Evolutionary conservation across 371 early-diverging fungal species (phyloP).

Genomic region (Apophysomyces elegans): DNA sequence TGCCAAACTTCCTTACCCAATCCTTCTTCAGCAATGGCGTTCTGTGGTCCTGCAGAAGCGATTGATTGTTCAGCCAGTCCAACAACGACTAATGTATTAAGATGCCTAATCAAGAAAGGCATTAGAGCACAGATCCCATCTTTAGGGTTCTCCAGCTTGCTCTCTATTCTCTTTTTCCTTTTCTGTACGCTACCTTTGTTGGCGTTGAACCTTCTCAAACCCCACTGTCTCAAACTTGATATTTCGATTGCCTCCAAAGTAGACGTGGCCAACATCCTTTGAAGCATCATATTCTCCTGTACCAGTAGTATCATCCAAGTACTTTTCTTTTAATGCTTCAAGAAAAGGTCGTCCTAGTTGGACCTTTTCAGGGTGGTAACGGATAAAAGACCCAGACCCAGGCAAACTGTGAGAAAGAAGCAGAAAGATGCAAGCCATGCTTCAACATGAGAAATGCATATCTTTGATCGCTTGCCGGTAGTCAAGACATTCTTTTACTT

Average conservation of each 20-base stretch:
- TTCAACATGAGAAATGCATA: no score
- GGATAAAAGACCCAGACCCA: slow-evolving; percentile 80
- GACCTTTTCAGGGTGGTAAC: slow-evolving; percentile 59
- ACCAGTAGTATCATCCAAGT: slow-evolving; percentile 35
- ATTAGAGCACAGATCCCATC: background rate
- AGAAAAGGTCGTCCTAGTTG: slow-evolving; percentile 56
- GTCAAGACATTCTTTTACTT: slow-evolving; percentile 3
- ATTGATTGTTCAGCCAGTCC: slow-evolving; percentile 56
- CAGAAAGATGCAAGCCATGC: background rate
- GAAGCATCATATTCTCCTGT: slow-evolving; percentile 16
- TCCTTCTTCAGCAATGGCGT: slow-evolving; percentile 25
- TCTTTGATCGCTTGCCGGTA: no score
- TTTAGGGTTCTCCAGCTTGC: background rate
- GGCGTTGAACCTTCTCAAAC: slow-evolving; percentile 72
- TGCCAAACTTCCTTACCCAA: background rate
- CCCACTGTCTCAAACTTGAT: slow-evolving; percentile 80
- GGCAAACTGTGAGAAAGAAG: slow-evolving; percentile 17
- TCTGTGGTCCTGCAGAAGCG: slow-evolving; percentile 30
- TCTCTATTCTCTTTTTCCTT: background rate
- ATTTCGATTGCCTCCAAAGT: slow-evolving; percentile 54
- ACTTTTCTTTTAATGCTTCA: slow-evolving; percentile 58
- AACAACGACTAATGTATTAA: slow-evolving; percentile 54
- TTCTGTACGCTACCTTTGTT: slow-evolving; percentile 43
- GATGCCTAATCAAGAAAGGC: slow-evolving; percentile 24
- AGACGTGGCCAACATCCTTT: slow-evolving; percentile 38